These are phyloP conservation scores for Coniochaeta ligniaria DNA, from an alignment of 2,329 filamentous ascomycete species.

Conservation along the genomic window DNA sequence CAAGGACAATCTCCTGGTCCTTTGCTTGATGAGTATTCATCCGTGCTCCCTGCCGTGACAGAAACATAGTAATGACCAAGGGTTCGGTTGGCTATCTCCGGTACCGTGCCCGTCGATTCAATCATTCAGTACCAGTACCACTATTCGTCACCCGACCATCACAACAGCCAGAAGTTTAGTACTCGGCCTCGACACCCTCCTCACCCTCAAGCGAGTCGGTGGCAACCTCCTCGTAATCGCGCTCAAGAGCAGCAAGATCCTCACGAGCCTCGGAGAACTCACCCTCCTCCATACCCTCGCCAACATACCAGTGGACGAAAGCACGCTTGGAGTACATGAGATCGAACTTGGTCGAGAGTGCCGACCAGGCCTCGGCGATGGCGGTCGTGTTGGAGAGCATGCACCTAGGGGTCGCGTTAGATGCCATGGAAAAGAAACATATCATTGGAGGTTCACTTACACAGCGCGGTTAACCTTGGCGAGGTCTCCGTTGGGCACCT, in stretches of 20 bases:
- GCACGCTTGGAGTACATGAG: constrained; percentile 99
- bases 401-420: constrained; percentile 53
- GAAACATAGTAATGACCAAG: background rate
- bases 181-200: constrained; percentile 81
- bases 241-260: constrained; percentile 94
- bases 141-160: background rate
- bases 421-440: background rate
- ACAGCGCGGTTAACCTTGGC: constrained; percentile 98
- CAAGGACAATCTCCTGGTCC: background rate
- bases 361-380: constrained; percentile 96
- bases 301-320: constrained; percentile 99
- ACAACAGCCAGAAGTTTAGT: constrained; percentile 46
- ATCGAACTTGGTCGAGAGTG: constrained; percentile 96
- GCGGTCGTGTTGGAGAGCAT: constrained; percentile 99
- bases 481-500: constrained; percentile 93
- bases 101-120: constrained; percentile 4
- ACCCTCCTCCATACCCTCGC: constrained; percentile 99
- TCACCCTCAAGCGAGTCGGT: constrained; percentile 88
- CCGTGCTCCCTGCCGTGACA: background rate
- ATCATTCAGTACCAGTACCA: background rate
- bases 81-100: background rate
- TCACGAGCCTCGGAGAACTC: constrained; percentile 99
- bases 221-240: constrained; percentile 98
- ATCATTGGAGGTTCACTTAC: constrained; percentile 44
- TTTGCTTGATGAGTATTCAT: background rate